Evolutionary conservation across 192 early-diverging fungal species (phyloP), one percentile per base, ranked within the genome.

Genomic region (Geranomyces variabilis): DNA sequence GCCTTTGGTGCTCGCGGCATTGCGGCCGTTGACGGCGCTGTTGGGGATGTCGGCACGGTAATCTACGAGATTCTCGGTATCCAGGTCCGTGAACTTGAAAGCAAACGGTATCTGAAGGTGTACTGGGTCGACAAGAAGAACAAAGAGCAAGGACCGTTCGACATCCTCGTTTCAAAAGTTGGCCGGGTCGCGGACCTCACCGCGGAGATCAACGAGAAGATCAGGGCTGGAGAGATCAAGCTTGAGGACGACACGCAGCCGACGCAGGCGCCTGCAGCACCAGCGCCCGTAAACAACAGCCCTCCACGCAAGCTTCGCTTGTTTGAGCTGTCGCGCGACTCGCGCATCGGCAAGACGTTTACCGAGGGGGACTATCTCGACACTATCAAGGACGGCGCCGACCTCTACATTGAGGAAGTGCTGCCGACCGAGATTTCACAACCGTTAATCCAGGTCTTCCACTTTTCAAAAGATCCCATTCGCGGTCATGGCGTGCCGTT

Each of bases 31-130:
- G 59, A 75, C 17, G 61, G 58, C 30, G 22, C 70, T 71, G 13
- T 28, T 43, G 19, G 78, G 71, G 48, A 82, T 74, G 43, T 30
- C 28, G 70, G 70, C 0, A 68, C 82, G 13, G 66, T 99, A 10
- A 86, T 82, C 64, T 99, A 96, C 76, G 95, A 99, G 75, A 82
- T 93, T 49, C 64, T 97, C 53, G 91, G 94, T 34, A 83, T 95
- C 22, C 82, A 87, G 43, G 82, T 97, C 21, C 73, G 81, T 26
- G 94, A 99, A 77, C 77, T 97, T 24, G 95, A 97, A 63, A 89
- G 69, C 34, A 95, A 94, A 76, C 84, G 88, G 44, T 74, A 70
- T 55, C 64, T 96, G 13, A 90, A 89, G 33, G 81, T 96, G 7
- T 83, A 72, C 13, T 92, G 81, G 73, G 79, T 94, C 17, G 89